These are phyloP conservation scores for Ceraceosorus bombacis DNA, from an alignment of 1,284 basidiomycete genomes.

Conservation along the genomic window DNA sequence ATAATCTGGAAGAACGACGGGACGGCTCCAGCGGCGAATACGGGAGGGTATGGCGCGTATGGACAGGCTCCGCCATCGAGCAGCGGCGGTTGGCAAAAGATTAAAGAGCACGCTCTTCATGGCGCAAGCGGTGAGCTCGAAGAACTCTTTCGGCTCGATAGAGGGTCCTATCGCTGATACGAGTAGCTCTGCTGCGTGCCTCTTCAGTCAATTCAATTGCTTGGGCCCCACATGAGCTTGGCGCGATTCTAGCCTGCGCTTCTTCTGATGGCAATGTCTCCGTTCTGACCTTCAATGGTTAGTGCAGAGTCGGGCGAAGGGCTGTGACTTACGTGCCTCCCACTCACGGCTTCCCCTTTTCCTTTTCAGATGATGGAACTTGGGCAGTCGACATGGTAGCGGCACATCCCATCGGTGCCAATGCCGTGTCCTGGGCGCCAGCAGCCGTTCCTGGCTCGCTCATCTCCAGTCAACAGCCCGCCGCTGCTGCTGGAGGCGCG, in stretches of 20 bases:
- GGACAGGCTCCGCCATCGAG: slow-evolving; percentile 16
- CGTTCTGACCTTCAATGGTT: slow-evolving; percentile 92
- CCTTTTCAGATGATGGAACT: slow-evolving; percentile 74
- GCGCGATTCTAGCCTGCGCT: slow-evolving; percentile 91
- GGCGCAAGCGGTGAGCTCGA: slow-evolving; percentile 72
- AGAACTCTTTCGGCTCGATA: neutral
- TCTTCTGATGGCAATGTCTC: slow-evolving; percentile 98
- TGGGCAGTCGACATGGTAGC: slow-evolving; percentile 93
- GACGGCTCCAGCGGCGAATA: slow-evolving; percentile 54
- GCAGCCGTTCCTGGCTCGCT: slow-evolving; percentile 74
- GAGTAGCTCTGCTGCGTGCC: too few relatives aligned
- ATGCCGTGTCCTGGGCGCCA: slow-evolving; percentile 95
- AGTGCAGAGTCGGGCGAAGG: slow-evolving; percentile 38
- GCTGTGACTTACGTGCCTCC: neutral
- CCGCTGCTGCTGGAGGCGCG: slow-evolving; percentile 17
- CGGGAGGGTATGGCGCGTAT: slow-evolving; percentile 29
- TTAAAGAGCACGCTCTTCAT: slow-evolving; percentile 92
- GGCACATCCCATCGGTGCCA: slow-evolving; percentile 91
- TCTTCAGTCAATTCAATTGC: slow-evolving; percentile 86
- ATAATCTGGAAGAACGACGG: slow-evolving; percentile 88
- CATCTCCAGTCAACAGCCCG: slow-evolving; percentile 25
- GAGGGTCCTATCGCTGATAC: too few relatives aligned
- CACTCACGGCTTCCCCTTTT: neutral
- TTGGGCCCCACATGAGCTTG: slow-evolving; percentile 95
- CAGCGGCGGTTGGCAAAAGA: slow-evolving; percentile 67